A percentile compares a stretch with the other conserved stretches of the same genome.
Conservation (phyloP, 495 filamentous ascomycete genomes). For the Amniculicola lignicola region DNA sequence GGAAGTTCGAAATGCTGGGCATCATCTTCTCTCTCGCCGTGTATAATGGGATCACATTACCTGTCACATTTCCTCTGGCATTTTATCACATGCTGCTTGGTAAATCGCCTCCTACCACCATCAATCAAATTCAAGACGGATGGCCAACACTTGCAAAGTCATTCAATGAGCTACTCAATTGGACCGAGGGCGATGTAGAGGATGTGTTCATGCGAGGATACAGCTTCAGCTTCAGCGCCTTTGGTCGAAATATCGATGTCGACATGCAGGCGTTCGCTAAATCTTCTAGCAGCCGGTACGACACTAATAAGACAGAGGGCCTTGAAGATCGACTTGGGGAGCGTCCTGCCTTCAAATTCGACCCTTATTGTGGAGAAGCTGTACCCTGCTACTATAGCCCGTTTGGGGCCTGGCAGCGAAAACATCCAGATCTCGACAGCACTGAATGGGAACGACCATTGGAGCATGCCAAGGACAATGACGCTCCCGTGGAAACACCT, state of each 20-base stretch:
- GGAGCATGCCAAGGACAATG: background rate
- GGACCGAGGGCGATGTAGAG: conserved; percentile 75
- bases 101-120: conserved; percentile 8
- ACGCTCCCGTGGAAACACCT: conserved; percentile 44
- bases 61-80: conserved; percentile 78
- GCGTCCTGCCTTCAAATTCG: background rate
- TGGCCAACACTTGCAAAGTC: conserved; percentile 79
- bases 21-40: conserved; percentile 85
- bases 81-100: conserved; percentile 80
- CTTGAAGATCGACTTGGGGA: background rate
- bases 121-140: conserved; percentile 73
- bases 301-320: background rate
- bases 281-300: background rate
- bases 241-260: conserved; percentile 55
- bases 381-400: background rate
- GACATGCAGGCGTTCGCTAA: conserved; percentile 50
- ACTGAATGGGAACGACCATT: background rate
- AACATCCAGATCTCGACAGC: background rate
- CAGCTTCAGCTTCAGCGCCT: conserved; percentile 73
- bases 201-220: conserved; percentile 80
- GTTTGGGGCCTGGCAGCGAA: too few species aligned
- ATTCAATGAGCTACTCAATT: conserved; percentile 65
- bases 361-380: background rate
- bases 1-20: conserved; percentile 88
- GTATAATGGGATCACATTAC: conserved; percentile 88